These are phyloP conservation scores for Jackrogersella multiformis DNA, from an alignment of 495 filamentous ascomycete genomes.

Conservation along the genomic window DNA sequence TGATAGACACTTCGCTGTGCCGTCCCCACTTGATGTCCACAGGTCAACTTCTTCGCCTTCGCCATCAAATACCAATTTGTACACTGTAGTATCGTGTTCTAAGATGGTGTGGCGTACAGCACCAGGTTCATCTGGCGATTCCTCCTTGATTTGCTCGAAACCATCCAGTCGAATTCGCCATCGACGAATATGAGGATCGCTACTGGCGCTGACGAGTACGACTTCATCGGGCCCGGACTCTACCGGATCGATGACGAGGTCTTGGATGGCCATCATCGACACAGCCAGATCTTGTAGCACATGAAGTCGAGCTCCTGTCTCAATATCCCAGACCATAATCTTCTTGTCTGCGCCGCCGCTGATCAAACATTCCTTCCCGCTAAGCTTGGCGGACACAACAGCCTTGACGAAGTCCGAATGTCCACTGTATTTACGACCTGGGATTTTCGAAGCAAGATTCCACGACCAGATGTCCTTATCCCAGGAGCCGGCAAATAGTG, in stretches of 20 bases:
- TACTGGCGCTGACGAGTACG: slow-evolving; percentile 78
- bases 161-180: slow-evolving; percentile 65
- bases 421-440: slow-evolving; percentile 69
- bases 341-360: slow-evolving; percentile 88
- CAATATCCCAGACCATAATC: slow-evolving; percentile 83
- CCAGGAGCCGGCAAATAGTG: slow-evolving; percentile 89
- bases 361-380: slow-evolving; percentile 72
- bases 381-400: slow-evolving; percentile 64
- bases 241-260: slow-evolving; percentile 75
- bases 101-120: slow-evolving; percentile 67
- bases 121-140: slow-evolving; percentile 48
- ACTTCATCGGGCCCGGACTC: slow-evolving; percentile 58
- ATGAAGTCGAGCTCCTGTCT: slow-evolving; percentile 71
- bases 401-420: slow-evolving; percentile 93
- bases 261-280: slow-evolving; percentile 79
- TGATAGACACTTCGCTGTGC: slow-evolving; percentile 77
- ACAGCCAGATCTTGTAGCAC: slow-evolving; percentile 70
- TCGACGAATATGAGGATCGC: slow-evolving; percentile 82
- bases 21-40: slow-evolving; percentile 92
- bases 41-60: slow-evolving; percentile 72
- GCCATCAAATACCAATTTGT: slow-evolving; percentile 73
- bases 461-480: slow-evolving; percentile 91
- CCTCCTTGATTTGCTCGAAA: slow-evolving; percentile 58
- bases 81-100: slow-evolving; percentile 89
- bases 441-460: slow-evolving; percentile 65